phyloP scores from a whole-genome alignment of 208 protist species.

The Leishmania mexicana region DNA sequence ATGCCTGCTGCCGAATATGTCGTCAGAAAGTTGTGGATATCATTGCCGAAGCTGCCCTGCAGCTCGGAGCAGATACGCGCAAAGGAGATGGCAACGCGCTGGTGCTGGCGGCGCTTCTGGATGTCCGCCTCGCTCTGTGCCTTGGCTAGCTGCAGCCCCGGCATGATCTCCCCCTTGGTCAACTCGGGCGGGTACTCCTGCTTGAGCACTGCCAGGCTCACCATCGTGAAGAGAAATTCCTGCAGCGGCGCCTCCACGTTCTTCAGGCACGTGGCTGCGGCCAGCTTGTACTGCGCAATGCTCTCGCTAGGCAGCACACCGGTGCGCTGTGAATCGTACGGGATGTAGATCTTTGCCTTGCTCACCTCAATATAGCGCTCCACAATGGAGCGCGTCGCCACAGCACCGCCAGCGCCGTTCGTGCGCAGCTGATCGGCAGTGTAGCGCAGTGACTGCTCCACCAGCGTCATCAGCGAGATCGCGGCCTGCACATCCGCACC shows the following conservation, averaged over 20 bases:
- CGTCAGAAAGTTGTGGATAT: constrained; percentile 12
- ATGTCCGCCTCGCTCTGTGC: background rate
- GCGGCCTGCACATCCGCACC: constrained; percentile 4
- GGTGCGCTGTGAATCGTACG: constrained; percentile 38
- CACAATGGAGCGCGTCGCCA: constrained; percentile 28
- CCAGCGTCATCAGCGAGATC: constrained; percentile 16
- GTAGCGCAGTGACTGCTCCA: constrained; percentile 26
- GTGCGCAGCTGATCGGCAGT: constrained; percentile 37
- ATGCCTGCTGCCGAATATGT: constrained; percentile 3
- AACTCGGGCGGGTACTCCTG: constrained; percentile 10
- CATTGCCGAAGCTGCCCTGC: constrained; percentile 38
- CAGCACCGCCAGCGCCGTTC: constrained; percentile 2
- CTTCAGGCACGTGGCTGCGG: constrained; percentile 23
- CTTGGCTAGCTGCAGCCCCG: constrained; percentile 8
- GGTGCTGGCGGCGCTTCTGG: constrained; percentile 21
- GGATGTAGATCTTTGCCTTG: constrained; percentile 43
- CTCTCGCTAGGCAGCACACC: constrained; percentile 36
- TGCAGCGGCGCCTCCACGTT: constrained; percentile 26
- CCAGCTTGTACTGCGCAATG: constrained; percentile 27
- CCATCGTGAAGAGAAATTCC: constrained; percentile 40
- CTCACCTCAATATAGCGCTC: constrained; percentile 50
- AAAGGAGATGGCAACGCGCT: constrained; percentile 26
- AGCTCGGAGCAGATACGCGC: constrained; percentile 36
- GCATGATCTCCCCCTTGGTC: constrained; percentile 20
- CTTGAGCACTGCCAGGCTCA: constrained; percentile 25